Base-by-base conservation (phyloP, 352 stramenopile species). In the Saprolegnia parasitica region DNA sequence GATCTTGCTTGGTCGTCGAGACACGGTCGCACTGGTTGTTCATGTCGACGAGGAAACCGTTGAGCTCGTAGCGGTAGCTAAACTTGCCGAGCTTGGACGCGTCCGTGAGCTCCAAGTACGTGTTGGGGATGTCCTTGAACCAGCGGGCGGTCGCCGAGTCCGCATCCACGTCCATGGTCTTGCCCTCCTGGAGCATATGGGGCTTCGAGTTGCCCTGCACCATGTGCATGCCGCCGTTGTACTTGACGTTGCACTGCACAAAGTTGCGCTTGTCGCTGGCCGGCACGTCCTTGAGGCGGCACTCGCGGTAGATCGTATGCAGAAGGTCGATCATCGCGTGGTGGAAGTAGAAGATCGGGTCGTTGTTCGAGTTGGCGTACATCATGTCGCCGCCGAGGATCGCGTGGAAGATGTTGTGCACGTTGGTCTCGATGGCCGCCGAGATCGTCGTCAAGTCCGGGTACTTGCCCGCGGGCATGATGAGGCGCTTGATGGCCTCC, bases 301-400 rank as follows among this genome's bases (percentile, higher is more conserved):
- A 92, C 72, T 87, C 56, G 57, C 88, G 80, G 73, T 87, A 89
- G 66, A 84, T 78, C 55, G 84, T 73, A 46, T 85, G 62, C 70
- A 85, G 84, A 79, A 90, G 89, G 72, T 92, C 84, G 35, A 92
- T 70, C 1, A 81, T 70, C 32, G 68, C 57, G 68, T 73, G 68
- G 35, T 65, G 64, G 40, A 10, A 23, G 49, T 49, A 73, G 39
- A 73, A 73, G 54, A 73, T 35, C 16, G 57, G 42, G 40, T 73
- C 68, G 15, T 65, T 54, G 11, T 40, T 40, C 26, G 54, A 55
- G 29, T 16, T 11, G 11, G 64, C 21, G 5, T 49, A 45, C 20
- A 37, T 9, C 42, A 65, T 47, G 40, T 42, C 18, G 42, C 62
- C 49, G 35, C 40, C 61, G 9, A 71, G 23, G 9, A 37, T 29